Base-by-base conservation (phyloP, 148 eudicot species). In the Cornus kousa region DNA sequence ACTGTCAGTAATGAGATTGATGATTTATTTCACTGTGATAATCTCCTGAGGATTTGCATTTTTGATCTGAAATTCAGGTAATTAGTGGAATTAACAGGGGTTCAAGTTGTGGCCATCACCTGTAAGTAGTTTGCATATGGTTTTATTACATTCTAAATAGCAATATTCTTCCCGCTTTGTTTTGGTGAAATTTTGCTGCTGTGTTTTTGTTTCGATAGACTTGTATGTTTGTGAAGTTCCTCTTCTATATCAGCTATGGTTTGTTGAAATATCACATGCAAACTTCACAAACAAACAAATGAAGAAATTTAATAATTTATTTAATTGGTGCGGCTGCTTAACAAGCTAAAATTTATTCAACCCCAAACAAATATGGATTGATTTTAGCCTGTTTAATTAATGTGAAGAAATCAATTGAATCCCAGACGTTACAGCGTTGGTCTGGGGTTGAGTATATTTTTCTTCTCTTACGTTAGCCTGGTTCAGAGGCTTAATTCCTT, bases 31-130 rank as follows among this genome's bases (percentile, higher is more conserved):
- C 6, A 13, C 0, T 13, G 20, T 62, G 8, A 20, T 62, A 17
- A 62, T 62, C 9, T n/a, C 8, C 23, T 62, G 66, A 43, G 48
- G 48, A 62, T 9, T 67, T 14, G 2, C 12, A 62, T 17, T 62
- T 67, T 79, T 75, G 28, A 31, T 23, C 19, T 40, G 70, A 28
- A 85, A 64, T 74, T 35, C 85, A 92, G 97, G 93, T 92, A 40
- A 78, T 92, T 80, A 91, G 94, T 88, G 97, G 97, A 77, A 82
- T 92, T 75, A 87, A 86, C 71, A 88, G 78, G 78, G 94, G 97
- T 69, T 84, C 93, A 66, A 92, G 81, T 79, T 89, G 92, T 74
- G 97, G 97, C 67, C 91, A 89, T 77, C 88, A 89, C 66, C 85
- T 87, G 97, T 92, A 79, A 88, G 94, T 86, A 37, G 39, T 81